A percentile compares a stretch with the other conserved stretches of the same genome.
These are phyloP conservation scores for Geotrichum citri-aurantii DNA, from an alignment of 1,139 yeast genomes.

Conservation along the genomic window DNA sequence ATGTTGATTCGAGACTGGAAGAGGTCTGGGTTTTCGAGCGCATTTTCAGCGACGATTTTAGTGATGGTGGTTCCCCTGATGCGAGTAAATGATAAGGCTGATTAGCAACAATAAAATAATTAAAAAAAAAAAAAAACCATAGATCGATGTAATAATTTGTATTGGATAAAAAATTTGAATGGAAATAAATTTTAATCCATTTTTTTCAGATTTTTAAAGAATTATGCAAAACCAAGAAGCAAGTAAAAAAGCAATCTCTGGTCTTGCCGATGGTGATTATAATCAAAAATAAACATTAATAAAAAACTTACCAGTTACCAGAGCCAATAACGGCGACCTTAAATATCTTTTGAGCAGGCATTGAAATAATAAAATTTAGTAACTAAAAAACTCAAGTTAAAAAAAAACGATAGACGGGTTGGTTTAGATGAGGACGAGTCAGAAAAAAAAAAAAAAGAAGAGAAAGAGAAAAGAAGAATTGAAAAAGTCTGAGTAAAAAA, in stretches of 20 bases:
- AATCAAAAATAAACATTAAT: too few relatives aligned
- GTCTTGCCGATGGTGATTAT: too few relatives aligned
- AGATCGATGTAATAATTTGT: too few relatives aligned
- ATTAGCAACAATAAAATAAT: too few relatives aligned
- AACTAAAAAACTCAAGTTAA: not conserved
- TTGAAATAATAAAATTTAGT: not conserved
- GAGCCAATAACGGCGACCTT: constrained; percentile 40
- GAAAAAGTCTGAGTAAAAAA: too few relatives aligned
- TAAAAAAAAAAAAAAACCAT: not conserved
- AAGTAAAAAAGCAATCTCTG: too few relatives aligned
- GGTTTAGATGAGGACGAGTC: not conserved
- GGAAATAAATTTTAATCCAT: too few relatives aligned
- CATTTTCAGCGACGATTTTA: constrained; percentile 84
- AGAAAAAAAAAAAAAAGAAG: not conserved
- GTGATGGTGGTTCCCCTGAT: constrained; percentile 89
- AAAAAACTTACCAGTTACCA: constrained; percentile 39
- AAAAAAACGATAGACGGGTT: too few relatives aligned
- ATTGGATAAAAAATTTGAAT: too few relatives aligned
- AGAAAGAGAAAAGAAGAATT: too few relatives aligned
- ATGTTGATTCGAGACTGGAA: constrained; percentile 68
- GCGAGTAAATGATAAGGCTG: not conserved
- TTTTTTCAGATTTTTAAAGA: too few relatives aligned
- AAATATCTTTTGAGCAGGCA: constrained; percentile 19
- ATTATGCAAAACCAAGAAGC: too few relatives aligned
- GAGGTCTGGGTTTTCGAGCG: constrained; percentile 58